Percentiles rank a stretch among this genome's conserved stretches.
Conservation (phyloP, 805 yeast species). For the Saccharomyces paradoxus region DNA sequence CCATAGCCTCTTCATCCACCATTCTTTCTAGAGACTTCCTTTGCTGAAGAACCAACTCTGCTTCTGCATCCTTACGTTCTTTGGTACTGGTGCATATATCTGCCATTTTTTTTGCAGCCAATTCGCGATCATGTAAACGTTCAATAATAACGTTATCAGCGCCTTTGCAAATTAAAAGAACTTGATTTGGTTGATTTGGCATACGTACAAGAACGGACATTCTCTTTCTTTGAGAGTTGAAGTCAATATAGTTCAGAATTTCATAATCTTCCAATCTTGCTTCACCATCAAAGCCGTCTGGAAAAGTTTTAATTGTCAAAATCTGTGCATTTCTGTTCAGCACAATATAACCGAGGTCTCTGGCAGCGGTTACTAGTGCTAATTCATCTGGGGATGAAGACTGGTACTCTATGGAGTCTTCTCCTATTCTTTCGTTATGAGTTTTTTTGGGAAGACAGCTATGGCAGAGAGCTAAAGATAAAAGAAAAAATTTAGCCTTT, state of each 20-base stretch:
- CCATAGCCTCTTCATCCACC: constrained; percentile 13
- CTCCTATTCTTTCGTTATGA: constrained; percentile 15
- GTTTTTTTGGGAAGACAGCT: constrained; percentile 70
- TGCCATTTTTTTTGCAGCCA: constrained; percentile 57
- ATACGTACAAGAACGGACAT: constrained; percentile 82
- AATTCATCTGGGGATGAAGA: constrained; percentile 95
- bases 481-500: constrained; percentile 68
- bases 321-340: constrained; percentile 53
- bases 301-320: constrained; percentile 68
- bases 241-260: constrained; percentile 74
- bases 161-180: constrained; percentile 83
- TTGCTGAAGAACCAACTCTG: constrained; percentile 58
- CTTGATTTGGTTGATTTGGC: constrained; percentile 54
- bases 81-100: constrained; percentile 52
- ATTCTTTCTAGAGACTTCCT: constrained; percentile 39
- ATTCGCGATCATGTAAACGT: constrained; percentile 46
- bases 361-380: constrained; percentile 88
- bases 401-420: constrained; percentile 64
- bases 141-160: constrained; percentile 89
- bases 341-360: constrained; percentile 89
- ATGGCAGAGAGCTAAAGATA: constrained; percentile 82
- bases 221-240: constrained; percentile 79
- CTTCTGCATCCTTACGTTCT: constrained; percentile 68
- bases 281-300: constrained; percentile 62
- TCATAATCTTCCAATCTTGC: constrained; percentile 64